Evolutionary conservation across 495 filamentous ascomycete genomes (phyloP).

Genomic region (Hypoxylon perforatum): DNA sequence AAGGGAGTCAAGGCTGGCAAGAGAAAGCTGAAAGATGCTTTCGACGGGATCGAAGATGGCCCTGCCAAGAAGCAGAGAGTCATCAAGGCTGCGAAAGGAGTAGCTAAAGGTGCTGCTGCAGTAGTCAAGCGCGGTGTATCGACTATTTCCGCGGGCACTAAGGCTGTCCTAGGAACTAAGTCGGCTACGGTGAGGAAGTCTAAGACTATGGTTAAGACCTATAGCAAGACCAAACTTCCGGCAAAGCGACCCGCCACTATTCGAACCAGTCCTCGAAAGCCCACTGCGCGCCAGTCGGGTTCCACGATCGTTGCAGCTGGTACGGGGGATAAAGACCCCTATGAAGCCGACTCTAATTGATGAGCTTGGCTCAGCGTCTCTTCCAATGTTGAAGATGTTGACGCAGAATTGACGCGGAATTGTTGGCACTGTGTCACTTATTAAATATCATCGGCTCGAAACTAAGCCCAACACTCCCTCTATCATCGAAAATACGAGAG

Average conservation of each 20-base stretch:
- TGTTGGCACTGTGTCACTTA: too few species aligned
- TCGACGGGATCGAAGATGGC: slow-evolving; percentile 45
- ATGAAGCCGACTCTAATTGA: background rate
- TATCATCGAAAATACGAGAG: too few species aligned
- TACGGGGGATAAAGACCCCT: slow-evolving; percentile 8
- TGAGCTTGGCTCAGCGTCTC: background rate
- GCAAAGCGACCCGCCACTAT: slow-evolving; percentile 31
- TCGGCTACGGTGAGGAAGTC: slow-evolving; percentile 41
- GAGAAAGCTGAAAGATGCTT: slow-evolving; percentile 54
- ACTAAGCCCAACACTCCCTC: too few species aligned
- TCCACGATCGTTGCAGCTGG: slow-evolving; percentile 37
- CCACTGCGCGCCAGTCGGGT: slow-evolving; percentile 40
- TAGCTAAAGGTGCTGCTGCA: slow-evolving; percentile 43
- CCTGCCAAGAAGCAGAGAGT: slow-evolving; percentile 56
- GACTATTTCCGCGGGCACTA: slow-evolving; percentile 51
- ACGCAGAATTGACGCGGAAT: too few species aligned
- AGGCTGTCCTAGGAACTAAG: slow-evolving; percentile 41
- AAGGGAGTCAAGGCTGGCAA: slow-evolving; percentile 48
- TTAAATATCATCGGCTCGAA: too few species aligned
- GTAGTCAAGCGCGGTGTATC: slow-evolving; percentile 53
- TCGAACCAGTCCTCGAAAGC: slow-evolving; percentile 36
- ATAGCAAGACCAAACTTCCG: slow-evolving; percentile 45
- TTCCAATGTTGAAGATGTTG: too few species aligned
- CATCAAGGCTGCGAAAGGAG: slow-evolving; percentile 46
- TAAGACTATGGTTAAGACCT: slow-evolving; percentile 41